Evolutionary conservation across 208 protist genomes (phyloP).

Genomic region (Acanthamoeba lenticulata): DNA sequence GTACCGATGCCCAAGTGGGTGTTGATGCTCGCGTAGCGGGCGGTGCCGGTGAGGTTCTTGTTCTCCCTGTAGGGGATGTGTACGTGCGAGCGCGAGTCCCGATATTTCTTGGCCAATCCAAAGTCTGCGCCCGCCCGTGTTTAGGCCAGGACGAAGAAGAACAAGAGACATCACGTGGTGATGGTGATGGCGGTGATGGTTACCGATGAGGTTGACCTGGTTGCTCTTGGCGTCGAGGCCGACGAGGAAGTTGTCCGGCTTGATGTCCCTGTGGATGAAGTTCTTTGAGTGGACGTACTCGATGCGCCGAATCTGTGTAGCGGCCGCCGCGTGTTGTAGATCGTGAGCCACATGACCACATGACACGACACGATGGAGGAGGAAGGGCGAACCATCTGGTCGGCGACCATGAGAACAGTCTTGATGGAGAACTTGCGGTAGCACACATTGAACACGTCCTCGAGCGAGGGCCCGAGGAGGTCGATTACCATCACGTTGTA

Average conservation of each 20-base stretch:
- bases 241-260: slow-evolving; percentile 99
- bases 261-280: slow-evolving; percentile 97
- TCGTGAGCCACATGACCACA: not conserved
- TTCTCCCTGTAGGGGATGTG: slow-evolving; percentile 99
- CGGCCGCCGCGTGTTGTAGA: not conserved
- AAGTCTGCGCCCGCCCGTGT: no score
- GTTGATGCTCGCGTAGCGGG: slow-evolving; percentile 99
- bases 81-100: slow-evolving; percentile 96
- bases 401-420: slow-evolving; percentile 98
- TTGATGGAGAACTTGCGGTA: slow-evolving; percentile 95
- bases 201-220: slow-evolving; percentile 73
- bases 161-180: not conserved
- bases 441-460: slow-evolving; percentile 97
- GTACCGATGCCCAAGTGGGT: slow-evolving; percentile 98
- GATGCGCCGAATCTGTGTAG: slow-evolving; percentile 86
- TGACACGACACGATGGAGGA: not conserved
- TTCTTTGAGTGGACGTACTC: slow-evolving; percentile 97
- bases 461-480: slow-evolving; percentile 97
- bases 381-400: slow-evolving; percentile 94
- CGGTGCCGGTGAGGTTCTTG: slow-evolving; percentile 99
- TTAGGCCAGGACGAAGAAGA: slow-evolving; percentile 90
- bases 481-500: slow-evolving; percentile 99
- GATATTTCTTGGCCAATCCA: slow-evolving; percentile 99
- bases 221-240: slow-evolving; percentile 90
- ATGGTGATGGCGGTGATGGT: not conserved